Evolutionary conservation across 257 asterid species (phyloP), one percentile per base, ranked within the genome.

Genomic region (Nemophila menziesii): DNA sequence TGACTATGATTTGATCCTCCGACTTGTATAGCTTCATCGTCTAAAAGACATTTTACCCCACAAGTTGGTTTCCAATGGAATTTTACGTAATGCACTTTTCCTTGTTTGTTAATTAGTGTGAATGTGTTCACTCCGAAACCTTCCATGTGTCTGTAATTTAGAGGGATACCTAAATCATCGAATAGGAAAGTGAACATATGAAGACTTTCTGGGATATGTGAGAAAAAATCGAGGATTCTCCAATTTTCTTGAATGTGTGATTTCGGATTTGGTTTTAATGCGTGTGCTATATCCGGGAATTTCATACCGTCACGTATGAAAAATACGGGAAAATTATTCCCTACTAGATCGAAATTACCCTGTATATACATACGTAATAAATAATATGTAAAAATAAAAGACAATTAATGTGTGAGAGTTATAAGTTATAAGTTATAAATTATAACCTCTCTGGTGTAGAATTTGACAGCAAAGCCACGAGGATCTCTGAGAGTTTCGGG

Each of bases 61-160:
- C 96, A 90, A 23, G 98, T 90, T 8, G 98, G 98, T 76, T 69
- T 90, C 98, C 98, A 90, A 49, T 85, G 96, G 69, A 90, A 90
- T 49, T 90, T 90, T 54, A 90, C 96, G 43, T 85, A 85, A 42
- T 74, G 70, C 13, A 59, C 85, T 67, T 90, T 90, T 15, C 98
- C 98, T 15, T 74, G 86, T 67, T 74, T 90, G 83, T 74, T 81
- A 57, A 90, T 81, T 18, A 90, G 72, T 16, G 82, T 84, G 46
- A 78, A 90, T 33, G 98, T 79, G 71, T 90, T 68, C 22, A 90
- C 98, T 17, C 98, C 92, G 46, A 67, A 85, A 39, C 98, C 98
- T 2, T 90, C 96, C 93, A 90, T 90, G 69, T 90, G 99, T 39
- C 99, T 62, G 77, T 77, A 90, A 63, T 85, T 96, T 65, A 81